Conservation (phyloP, 495 filamentous ascomycete genomes). For the Penicillium nucicola region DNA sequence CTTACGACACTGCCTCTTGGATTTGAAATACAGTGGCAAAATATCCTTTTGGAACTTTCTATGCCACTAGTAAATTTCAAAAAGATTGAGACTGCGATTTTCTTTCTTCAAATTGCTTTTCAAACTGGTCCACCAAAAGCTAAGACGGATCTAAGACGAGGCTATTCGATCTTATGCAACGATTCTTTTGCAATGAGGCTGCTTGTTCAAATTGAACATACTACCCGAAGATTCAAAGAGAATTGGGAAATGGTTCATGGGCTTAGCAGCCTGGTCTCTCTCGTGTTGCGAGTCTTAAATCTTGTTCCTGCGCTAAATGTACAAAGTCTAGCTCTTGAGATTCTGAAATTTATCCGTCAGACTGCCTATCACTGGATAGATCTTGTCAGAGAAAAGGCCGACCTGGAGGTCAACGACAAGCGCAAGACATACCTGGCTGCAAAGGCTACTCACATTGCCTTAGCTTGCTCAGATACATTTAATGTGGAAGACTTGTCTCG, state of each 20-base stretch:
- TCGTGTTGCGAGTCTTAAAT: slow-evolving; percentile 35
- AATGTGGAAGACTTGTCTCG: slow-evolving; percentile 21
- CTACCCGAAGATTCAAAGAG: slow-evolving; percentile 29
- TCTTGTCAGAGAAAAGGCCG: slow-evolving; percentile 1
- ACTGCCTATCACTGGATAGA: no score
- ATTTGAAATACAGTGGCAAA: slow-evolving; percentile 50
- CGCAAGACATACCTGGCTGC: slow-evolving; percentile 18
- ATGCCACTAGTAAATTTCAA: slow-evolving; percentile 45
- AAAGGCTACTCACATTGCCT: slow-evolving; percentile 25
- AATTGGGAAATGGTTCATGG: slow-evolving; percentile 50
- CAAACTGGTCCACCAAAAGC: slow-evolving; percentile 41
- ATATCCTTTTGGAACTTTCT: slow-evolving; percentile 50
- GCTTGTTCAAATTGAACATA: slow-evolving; percentile 18
- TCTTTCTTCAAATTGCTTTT: slow-evolving; percentile 48
- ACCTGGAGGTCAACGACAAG: slow-evolving; percentile 8
- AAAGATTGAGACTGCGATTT: slow-evolving; percentile 37
- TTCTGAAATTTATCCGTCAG: no score
- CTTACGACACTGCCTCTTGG: slow-evolving; percentile 48
- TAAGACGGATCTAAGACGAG: slow-evolving; percentile 9
- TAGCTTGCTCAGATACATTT: slow-evolving; percentile 38
- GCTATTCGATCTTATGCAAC: slow-evolving; percentile 29
- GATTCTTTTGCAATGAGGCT: slow-evolving; percentile 17
- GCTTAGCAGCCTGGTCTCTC: slow-evolving; percentile 30
- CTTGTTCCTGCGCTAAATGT: slow-evolving; percentile 12
- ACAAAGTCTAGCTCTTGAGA: no score